phyloP scores from a whole-genome alignment of 208 protist species.

The Leishmania martiniquensis region DNA sequence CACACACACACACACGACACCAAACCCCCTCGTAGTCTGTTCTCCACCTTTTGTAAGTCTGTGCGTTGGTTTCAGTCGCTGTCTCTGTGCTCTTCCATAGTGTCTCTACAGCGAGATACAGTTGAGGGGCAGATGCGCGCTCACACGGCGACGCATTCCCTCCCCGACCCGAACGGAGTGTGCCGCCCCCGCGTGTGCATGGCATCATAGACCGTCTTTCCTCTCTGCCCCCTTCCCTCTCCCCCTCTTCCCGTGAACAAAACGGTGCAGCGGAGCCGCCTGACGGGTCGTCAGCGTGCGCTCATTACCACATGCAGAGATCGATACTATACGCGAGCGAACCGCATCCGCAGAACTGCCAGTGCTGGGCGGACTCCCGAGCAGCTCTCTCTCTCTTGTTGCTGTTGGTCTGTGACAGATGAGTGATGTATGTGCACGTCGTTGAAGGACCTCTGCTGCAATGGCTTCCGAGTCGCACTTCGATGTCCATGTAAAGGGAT shows the following conservation, averaged over 20 bases:
- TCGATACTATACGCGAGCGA: background rate
- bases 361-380: background rate
- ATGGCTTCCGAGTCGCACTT: constrained; percentile 20
- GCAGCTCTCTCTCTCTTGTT: background rate
- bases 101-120: no score
- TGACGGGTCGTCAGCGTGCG: background rate
- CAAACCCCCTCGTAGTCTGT: background rate
- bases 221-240: no score
- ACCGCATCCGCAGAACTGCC: background rate
- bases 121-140: background rate
- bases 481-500: constrained; percentile 15
- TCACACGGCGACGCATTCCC: background rate
- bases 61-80: no score
- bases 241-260: background rate
- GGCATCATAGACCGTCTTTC: no score
- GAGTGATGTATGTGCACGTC: background rate
- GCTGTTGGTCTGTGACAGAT: background rate
- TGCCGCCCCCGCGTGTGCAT: no score
- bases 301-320: background rate
- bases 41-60: background rate
- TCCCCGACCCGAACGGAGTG: no score
- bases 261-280: background rate
- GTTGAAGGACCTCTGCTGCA: background rate
- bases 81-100: background rate
- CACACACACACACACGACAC: background rate